Evolutionary conservation across 2,329 filamentous ascomycete genomes (phyloP), one percentile per base, ranked within the genome.

Genomic region (Aspergillus sp.): DNA sequence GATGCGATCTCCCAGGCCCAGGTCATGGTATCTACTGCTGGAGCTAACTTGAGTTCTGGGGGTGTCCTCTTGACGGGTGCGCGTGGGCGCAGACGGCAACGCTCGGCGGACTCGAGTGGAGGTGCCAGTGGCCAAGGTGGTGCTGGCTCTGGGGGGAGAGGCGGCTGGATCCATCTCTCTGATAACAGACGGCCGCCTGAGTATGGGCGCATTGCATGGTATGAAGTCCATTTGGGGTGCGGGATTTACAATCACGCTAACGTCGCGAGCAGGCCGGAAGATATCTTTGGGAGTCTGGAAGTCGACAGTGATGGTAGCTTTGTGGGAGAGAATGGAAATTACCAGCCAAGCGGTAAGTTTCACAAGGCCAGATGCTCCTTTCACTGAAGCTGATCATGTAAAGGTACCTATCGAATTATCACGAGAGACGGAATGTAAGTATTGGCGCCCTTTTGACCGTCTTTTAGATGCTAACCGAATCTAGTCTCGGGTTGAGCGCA

Each of bases 231-330:
- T 17, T 13, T 14, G 9, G 32, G 8, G 19, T 14, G 14, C 8
- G 16, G 13, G 14, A 20, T 22, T 8, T 10, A 6, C 33, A 36
- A 3, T 22, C 5, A 30, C 24, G 33, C 57, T 62, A 49, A 68
- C 46, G 47, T 3, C 13, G 19, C 24, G 4, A 19, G 24, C 35
- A 76, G 75, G 65, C 83, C 83, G 0, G 83, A 86, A 64, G 83
- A 86, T 68, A 86, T 86, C 46, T 82, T 86, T 62, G 83, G 83
- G 13, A 85, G 82, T 59, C 63, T 86, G 20, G 83, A 86, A 66
- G 79, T 86, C 4, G 82, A 85, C 67, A 75, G 74, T 0, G 57
- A 76, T 16, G 83, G 83, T 1, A 68, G 73, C n/a, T 84, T 86
- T 65, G 77, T 81, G 16, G 80, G 78, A 42, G 76, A 72, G 0